Base-by-base conservation (phyloP, 2,329 filamentous ascomycete genomes). In the Diaporthe citriasiana region DNA sequence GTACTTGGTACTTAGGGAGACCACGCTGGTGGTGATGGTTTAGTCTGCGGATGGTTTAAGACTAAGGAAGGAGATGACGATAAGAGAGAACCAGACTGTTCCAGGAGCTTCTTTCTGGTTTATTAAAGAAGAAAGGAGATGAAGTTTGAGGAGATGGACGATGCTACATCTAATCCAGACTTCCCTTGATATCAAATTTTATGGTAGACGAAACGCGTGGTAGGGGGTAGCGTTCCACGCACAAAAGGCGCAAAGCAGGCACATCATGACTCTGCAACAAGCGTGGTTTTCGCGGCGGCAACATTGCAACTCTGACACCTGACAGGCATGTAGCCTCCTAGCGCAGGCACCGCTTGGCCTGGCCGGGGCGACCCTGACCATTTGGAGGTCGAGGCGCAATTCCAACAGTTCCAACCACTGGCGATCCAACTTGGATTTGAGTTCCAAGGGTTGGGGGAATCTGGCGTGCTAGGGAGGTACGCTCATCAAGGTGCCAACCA, bases 221-320 rank as follows among this genome's bases (percentile, higher is more conserved):
- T 42, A 38, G 51, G 73, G 38, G 9, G 25, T 57, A 70, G 71
- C 51, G 27, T 59, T 75, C 73, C 55, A 70, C 74, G 74, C 74
- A 75, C 74, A 75, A 73, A 73, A 59, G 51, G 17, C 74, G 74
- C 74, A 75, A 63, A 27, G 6, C 45, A 35, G 55, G 65, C 66
- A 30, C 42, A 60, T 40, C 33, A 50, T 73, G 60, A 57, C 35
- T 55, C 60, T 69, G 60, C 22, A 45, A 50, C 50, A 57, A 70
- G 74, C 74, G 74, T 75, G 66, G 74, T 75, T 75, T 75, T 75
- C 19, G 71, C 74, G 74, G 71, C 45, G 71, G 51, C 47, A 10
- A 40, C 25, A 63, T 7, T 40, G 50, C n/a, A 40, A 55, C 63
- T 10, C 47, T 68, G 47, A 68, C 63, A 68, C 38, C 47, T 68